phyloP scores from a whole-genome alignment of 169 alveolate genomes.

The Sarcocystis neurona region DNA sequence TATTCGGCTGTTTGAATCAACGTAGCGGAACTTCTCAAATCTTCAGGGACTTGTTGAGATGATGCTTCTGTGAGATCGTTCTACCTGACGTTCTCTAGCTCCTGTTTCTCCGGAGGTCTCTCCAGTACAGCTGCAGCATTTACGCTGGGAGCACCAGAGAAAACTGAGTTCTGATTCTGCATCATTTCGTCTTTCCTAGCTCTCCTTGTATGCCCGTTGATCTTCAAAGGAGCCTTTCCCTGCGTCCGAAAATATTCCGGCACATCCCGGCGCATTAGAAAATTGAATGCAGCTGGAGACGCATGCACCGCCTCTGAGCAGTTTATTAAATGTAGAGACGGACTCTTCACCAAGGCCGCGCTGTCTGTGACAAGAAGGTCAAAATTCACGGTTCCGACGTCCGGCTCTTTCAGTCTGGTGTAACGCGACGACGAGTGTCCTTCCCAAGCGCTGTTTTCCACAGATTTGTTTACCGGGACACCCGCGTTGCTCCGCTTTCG shows the following conservation, averaged over 20 bases:
- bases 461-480: no score
- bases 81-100: no score
- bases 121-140: no score
- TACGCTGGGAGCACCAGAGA: no score
- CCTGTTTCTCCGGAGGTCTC: no score
- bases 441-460: no score
- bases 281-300: not conserved
- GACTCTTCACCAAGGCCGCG: not conserved
- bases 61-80: no score
- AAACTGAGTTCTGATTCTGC: no score
- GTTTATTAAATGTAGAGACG: not conserved
- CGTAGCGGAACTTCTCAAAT: no score
- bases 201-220: not conserved
- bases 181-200: not conserved
- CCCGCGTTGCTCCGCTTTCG: no score
- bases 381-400: not conserved
- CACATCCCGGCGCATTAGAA: not conserved
- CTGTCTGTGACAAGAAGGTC: conserved; percentile 25
- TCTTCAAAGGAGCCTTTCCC: not conserved
- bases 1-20: no score
- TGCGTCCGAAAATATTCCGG: not conserved
- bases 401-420: not conserved
- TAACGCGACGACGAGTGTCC: not conserved
- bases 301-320: not conserved
- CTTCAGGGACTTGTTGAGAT: no score